Conservation (phyloP, 2,329 filamentous ascomycete species). For the Neonectria ditissima region DNA sequence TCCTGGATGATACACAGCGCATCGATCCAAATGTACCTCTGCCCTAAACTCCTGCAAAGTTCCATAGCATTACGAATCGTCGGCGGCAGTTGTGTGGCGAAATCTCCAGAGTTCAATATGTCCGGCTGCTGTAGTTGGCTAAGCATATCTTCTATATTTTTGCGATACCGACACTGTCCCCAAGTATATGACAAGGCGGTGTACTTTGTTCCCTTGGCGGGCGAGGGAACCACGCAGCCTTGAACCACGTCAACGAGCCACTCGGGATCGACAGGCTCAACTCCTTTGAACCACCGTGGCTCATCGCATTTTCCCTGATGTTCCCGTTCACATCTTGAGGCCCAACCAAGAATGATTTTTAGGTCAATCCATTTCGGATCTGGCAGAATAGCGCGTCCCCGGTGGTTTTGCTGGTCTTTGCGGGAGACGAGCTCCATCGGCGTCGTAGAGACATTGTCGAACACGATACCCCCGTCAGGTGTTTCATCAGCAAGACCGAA, state of each 20-base stretch:
- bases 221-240: constrained; percentile 19
- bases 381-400: constrained; percentile 14
- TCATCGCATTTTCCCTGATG: constrained; percentile 21
- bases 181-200: constrained; percentile 29
- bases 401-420: background rate
- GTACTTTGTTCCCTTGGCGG: constrained; percentile 8
- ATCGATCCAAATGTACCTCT: constrained; percentile 29
- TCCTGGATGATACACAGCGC: constrained; percentile 28
- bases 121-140: constrained; percentile 9
- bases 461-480: constrained; percentile 11
- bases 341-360: constrained; percentile 11
- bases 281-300: constrained; percentile 26
- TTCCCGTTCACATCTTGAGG: constrained; percentile 6
- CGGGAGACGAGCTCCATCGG: constrained; percentile 22
- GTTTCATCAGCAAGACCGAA: constrained; percentile 18
- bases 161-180: constrained; percentile 22
- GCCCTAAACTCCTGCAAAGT: constrained; percentile 11
- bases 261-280: constrained; percentile 13
- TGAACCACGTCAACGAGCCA: constrained; percentile 27
- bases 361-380: constrained; percentile 26
- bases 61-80: constrained; percentile 27
- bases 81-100: constrained; percentile 22
- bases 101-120: constrained; percentile 5
- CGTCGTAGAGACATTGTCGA: constrained; percentile 26
- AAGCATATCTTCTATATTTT: constrained; percentile 18